A percentile compares a stretch with the other conserved stretches of the same genome.
Evolutionary conservation across 768 basidiomycete species (phyloP).

Genomic region (Amyloporia xantha): DNA sequence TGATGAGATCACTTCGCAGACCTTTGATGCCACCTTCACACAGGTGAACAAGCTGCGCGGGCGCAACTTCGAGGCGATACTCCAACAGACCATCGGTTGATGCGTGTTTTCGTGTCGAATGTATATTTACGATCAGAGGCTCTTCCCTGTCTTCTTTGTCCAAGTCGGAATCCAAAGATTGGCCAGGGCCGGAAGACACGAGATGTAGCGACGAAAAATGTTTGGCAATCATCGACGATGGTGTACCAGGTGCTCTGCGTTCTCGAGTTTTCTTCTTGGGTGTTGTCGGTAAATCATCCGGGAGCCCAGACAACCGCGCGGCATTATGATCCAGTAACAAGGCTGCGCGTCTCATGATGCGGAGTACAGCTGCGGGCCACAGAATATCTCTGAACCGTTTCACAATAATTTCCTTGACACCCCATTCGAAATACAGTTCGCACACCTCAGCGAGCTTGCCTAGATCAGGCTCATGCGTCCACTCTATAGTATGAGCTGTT

Average conservation of each 20-base stretch:
- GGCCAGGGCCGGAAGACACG: conserved; percentile 14
- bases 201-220: conserved; percentile 46
- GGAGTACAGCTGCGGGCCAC: conserved; percentile 69
- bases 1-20: conserved; percentile 33
- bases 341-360: conserved; percentile 61
- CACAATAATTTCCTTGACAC: conserved; percentile 72
- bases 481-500: conserved; percentile 32
- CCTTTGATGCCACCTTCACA: conserved; percentile 65
- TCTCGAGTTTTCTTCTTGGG: conserved; percentile 32
- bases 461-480: conserved; percentile 58
- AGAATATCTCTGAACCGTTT: conserved; percentile 80
- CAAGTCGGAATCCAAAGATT: conserved; percentile 13
- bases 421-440: conserved; percentile 92
- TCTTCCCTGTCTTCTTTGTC: conserved; percentile 30
- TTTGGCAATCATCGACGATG: conserved; percentile 44
- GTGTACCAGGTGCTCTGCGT: conserved; percentile 29
- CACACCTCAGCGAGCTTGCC: conserved; percentile 69
- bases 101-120: conserved; percentile 55
- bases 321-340: conserved; percentile 38
- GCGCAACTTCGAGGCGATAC: conserved; percentile 75
- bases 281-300: conserved; percentile 26
- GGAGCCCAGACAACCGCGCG: conserved; percentile 1
- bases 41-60: conserved; percentile 55
- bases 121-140: conserved; percentile 59
- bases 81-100: conserved; percentile 69